A percentile compares a stretch with the other conserved stretches of the same genome.
Conservation (phyloP, 2,329 filamentous ascomycete species). For the Aspergillus jensenii region DNA sequence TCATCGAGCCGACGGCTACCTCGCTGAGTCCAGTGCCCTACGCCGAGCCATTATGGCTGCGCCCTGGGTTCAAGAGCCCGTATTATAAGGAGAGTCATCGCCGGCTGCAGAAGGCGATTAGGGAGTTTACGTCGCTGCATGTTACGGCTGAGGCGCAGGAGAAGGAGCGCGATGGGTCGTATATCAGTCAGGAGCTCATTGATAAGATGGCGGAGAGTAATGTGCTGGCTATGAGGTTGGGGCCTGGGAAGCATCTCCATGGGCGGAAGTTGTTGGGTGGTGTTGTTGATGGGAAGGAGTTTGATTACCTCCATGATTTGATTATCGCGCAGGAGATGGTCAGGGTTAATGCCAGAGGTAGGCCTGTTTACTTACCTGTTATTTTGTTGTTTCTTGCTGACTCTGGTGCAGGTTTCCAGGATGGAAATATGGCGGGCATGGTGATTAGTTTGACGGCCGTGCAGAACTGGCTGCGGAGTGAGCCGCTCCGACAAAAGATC, state of each 20-base stretch:
- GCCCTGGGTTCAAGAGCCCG: slow-evolving; percentile 71
- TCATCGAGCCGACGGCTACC: slow-evolving; percentile 69
- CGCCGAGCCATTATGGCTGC: slow-evolving; percentile 80
- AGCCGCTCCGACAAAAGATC: slow-evolving; percentile 64
- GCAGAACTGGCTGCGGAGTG: slow-evolving; percentile 72
- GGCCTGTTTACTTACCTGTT: background rate
- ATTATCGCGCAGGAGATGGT: slow-evolving; percentile 72
- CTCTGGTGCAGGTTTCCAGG: slow-evolving; percentile 63
- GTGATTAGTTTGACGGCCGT: slow-evolving; percentile 78
- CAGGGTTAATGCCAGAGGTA: slow-evolving; percentile 66
- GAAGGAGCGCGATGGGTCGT: slow-evolving; percentile 71
- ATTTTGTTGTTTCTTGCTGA: background rate
- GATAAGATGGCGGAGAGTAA: slow-evolving; percentile 74
- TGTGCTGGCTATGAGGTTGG: slow-evolving; percentile 77
- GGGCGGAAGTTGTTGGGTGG: slow-evolving; percentile 68
- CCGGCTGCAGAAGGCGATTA: slow-evolving; percentile 65
- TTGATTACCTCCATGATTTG: slow-evolving; percentile 85
- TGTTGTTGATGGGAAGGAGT: slow-evolving; percentile 72
- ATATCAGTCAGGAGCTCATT: slow-evolving; percentile 69
- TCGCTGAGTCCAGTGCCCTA: slow-evolving; percentile 78
- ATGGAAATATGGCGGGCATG: slow-evolving; percentile 86
- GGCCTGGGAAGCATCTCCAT: slow-evolving; percentile 78
- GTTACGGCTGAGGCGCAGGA: slow-evolving; percentile 72
- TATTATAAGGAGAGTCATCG: slow-evolving; percentile 78
- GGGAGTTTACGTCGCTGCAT: slow-evolving; percentile 71